Evolutionary conservation across 192 early-diverging fungal species (phyloP).

Genomic region (Geosiphon pyriformis): DNA sequence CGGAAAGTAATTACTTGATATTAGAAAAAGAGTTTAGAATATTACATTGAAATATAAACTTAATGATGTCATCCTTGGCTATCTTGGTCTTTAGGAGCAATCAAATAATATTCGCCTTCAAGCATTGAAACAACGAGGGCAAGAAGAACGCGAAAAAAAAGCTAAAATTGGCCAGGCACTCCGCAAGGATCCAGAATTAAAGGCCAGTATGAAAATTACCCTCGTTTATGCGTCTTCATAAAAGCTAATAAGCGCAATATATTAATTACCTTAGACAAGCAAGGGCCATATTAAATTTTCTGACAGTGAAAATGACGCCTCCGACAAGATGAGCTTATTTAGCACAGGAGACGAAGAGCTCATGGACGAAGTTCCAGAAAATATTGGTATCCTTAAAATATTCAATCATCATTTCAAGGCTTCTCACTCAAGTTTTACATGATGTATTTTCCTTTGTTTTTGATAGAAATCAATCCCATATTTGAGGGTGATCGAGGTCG

Average conservation of each 20-base stretch:
- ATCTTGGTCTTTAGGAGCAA: not conserved
- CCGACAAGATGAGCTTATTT: slow-evolving; percentile 29
- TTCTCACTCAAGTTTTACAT: no score
- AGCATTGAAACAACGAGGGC: slow-evolving; percentile 20
- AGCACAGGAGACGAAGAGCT: slow-evolving; percentile 32
- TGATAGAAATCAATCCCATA: slow-evolving; percentile 35
- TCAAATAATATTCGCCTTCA: slow-evolving; percentile 25
- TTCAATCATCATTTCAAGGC: no score
- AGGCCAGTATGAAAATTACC: not conserved
- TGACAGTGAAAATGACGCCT: not conserved
- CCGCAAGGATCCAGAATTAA: not conserved
- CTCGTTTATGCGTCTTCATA: no score
- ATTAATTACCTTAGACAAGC: no score
- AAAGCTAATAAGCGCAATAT: no score
- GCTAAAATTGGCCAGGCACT: slow-evolving; percentile 22
- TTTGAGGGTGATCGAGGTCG: slow-evolving; percentile 38
- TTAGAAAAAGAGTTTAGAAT: no score
- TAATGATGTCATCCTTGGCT: no score
- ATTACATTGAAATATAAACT: no score
- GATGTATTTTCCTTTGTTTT: slow-evolving; percentile 14
- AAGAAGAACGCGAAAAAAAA: slow-evolving; percentile 22
- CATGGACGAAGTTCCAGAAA: not conserved
- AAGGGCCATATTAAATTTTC: slow-evolving; percentile 11
- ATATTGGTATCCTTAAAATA: not conserved
- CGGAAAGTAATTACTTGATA: no score